A percentile compares a stretch with the other conserved stretches of the same genome.
phyloP scores from a whole-genome alignment of 2,329 filamentous ascomycete genomes.

The Teratosphaeria destructans region DNA sequence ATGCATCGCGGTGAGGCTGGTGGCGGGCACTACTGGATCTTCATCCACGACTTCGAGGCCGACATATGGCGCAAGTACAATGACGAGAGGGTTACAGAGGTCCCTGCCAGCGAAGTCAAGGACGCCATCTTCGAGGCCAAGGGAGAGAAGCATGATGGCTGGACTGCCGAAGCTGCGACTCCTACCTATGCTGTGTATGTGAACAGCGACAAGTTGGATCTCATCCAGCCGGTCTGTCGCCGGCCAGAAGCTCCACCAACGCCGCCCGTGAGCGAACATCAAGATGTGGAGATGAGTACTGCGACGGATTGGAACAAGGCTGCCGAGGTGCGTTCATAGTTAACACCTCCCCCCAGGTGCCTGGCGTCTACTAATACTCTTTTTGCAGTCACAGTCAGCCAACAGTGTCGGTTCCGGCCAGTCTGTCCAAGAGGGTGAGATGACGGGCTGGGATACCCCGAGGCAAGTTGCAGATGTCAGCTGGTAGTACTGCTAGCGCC shows the following conservation, averaged over 20 bases:
- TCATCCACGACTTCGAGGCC: constrained; percentile 79
- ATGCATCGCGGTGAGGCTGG: constrained; percentile 62
- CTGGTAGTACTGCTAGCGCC: not conserved
- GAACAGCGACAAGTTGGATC: constrained; percentile 51
- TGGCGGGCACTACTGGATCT: constrained; percentile 90
- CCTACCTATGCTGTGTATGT: constrained; percentile 80
- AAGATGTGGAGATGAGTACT: constrained; percentile 2
- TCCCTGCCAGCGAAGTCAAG: constrained; percentile 32
- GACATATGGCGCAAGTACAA: constrained; percentile 90
- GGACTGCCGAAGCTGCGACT: constrained; percentile 38
- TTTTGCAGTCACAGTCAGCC: not conserved
- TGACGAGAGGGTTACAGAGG: constrained; percentile 67
- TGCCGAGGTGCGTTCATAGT: not conserved
- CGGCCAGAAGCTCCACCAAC: constrained; percentile 11
- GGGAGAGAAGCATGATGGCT: constrained; percentile 41
- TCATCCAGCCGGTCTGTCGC: constrained; percentile 39
- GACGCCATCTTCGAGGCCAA: constrained; percentile 59
- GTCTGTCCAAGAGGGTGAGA: not conserved
- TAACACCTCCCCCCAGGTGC: not conserved
- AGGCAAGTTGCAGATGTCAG: not conserved
- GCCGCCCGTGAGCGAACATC: not conserved
- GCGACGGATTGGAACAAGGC: not conserved
- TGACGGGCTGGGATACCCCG: not conserved
- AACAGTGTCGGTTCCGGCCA: not conserved
- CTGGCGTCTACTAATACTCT: not conserved